These are phyloP conservation scores for Puccinia coronata DNA, from an alignment of 1,284 basidiomycete genomes.

Conservation along the genomic window DNA sequence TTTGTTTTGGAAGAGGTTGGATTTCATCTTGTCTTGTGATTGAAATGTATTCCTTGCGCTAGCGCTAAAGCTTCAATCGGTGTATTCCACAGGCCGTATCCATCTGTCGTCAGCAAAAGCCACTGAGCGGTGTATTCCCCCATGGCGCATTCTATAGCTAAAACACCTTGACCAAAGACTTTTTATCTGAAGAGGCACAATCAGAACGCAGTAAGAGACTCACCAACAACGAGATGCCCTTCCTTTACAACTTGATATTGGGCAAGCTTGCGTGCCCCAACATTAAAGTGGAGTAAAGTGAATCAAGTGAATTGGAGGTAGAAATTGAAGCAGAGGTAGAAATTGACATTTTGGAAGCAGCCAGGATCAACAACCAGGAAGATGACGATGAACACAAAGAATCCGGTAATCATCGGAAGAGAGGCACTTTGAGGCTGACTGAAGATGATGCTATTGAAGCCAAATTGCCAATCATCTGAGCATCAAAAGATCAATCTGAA, in stretches of 20 bases:
- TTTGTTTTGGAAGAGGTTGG: conserved; percentile 16
- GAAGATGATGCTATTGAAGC: conserved; percentile 7
- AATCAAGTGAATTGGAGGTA: not conserved
- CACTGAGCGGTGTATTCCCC: not conserved
- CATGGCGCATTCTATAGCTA: not conserved
- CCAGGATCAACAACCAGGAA: not conserved
- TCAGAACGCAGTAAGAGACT: not conserved
- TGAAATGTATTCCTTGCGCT: too few species aligned
- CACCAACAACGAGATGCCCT: not conserved
- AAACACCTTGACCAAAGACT: too few species aligned
- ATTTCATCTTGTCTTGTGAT: too few species aligned
- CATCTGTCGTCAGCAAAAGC: not conserved
- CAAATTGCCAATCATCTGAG: not conserved
- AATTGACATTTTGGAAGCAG: not conserved
- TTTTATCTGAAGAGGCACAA: not conserved
- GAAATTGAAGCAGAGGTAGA: not conserved
- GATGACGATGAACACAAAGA: too few species aligned
- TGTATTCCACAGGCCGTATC: not conserved
- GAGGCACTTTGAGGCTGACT: not conserved
- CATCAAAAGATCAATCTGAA: not conserved
- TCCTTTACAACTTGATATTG: not conserved
- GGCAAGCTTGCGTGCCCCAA: too few species aligned
- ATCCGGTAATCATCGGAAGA: too few species aligned
- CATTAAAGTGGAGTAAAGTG: too few species aligned
- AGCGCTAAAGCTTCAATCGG: too few species aligned